Base-by-base conservation (phyloP, 164 flowering plant species). In the Magnolia kwangsiensis region DNA sequence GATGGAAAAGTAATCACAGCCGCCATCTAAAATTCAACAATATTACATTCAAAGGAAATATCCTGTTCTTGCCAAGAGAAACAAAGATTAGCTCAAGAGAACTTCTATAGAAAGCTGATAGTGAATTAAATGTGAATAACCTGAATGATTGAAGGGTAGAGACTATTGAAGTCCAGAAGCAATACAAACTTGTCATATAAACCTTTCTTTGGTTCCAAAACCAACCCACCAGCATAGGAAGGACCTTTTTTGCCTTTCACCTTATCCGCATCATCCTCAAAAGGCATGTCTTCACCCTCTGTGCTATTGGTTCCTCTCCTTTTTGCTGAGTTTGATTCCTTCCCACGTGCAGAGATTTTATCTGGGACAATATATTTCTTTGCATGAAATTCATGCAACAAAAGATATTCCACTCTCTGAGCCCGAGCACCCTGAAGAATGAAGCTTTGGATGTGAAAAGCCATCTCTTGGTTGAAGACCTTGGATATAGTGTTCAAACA, bases 61-160 rank as follows among this genome's bases (percentile, higher is more conserved):
- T 18, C 6, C 49, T 37, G 31, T 11, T 45, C 68, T 76, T 37
- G 55, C 29, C 19, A 64, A 72, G 14, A 72, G 10, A 2, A n/a
- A 29, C 50, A 61, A 29, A 63, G 63, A 27, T 51, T 51, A 31
- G 51, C 7, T 24, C 16, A 10, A 51, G n/a, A 68, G 1, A 45
- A 29, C 5, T 55, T 64, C 45, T 37, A 68, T 45, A 45, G 10
- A 74, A 37, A 29, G 10, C 29, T 49, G 5, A 50, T 10, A 11
- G 73, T 55, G 64, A 73, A 63, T 1, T 4, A 58, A 67, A 61
- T 31, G 68, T n/a, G 69, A 7, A 79, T 73, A 31, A 94, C 99
- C 98, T 95, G 98, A 81, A 96, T 96, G 74, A 96, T 96, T 73
- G 99, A 96, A 79, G 99, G 99, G 82, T 96, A 96, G 21, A 96